Conservation (phyloP, 306 rosid genomes). For the Trifolium fragiferum region DNA sequence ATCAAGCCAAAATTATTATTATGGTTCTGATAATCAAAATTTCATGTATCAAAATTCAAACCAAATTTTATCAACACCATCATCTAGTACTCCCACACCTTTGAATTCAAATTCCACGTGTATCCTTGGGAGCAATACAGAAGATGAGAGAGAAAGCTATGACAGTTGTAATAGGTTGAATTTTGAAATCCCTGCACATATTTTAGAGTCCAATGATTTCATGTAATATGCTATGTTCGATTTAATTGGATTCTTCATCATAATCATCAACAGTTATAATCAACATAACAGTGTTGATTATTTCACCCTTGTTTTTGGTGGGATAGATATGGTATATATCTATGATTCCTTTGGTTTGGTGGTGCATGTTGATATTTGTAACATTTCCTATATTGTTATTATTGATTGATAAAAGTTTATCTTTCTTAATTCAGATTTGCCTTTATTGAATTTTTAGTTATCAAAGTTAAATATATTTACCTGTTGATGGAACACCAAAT, state of each 20-base stretch:
- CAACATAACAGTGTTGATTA: slow-evolving; percentile 38
- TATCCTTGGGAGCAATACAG: slow-evolving; percentile 54
- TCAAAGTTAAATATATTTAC: too few species aligned
- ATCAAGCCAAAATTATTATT: slow-evolving; percentile 44
- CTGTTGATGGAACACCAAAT: too few species aligned
- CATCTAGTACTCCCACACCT: slow-evolving; percentile 71
- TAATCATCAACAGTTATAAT: background rate
- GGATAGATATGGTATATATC: background rate
- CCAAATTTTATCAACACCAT: slow-evolving; percentile 74
- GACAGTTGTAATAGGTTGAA: slow-evolving; percentile 67
- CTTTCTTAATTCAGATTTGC: slow-evolving; percentile 38
- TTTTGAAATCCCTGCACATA: slow-evolving; percentile 67
- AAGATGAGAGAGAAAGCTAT: slow-evolving; percentile 88
- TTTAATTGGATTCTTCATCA: background rate
- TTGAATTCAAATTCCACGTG: slow-evolving; percentile 74
- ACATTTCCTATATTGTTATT: slow-evolving; percentile 49
- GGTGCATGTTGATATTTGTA: slow-evolving; percentile 46
- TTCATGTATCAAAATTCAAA: slow-evolving; percentile 48
- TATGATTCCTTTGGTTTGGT: slow-evolving; percentile 1
- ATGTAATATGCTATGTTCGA: slow-evolving; percentile 46
- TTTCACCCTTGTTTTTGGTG: slow-evolving; percentile 25
- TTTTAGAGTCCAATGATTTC: slow-evolving; percentile 61
- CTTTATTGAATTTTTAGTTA: too few species aligned
- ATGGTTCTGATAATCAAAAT: slow-evolving; percentile 40
- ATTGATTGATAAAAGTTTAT: slow-evolving; percentile 21